Evolutionary conservation across 192 early-diverging fungal genomes (phyloP), one percentile per base, ranked within the genome.

Genomic region (Entomortierella lignicola): DNA sequence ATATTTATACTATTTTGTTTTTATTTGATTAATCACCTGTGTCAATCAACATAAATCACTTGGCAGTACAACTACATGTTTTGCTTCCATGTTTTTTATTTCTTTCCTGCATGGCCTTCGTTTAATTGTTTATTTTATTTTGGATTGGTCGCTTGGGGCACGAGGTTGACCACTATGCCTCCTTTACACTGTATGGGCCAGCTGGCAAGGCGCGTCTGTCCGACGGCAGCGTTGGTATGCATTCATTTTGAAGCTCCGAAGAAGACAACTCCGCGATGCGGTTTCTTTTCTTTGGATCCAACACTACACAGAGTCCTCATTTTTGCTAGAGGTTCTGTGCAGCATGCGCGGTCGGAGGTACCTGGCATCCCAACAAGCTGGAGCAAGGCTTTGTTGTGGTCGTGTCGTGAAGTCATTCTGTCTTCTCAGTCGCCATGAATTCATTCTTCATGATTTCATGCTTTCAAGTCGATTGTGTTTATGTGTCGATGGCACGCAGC

Each of bases 141-240:
- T n/a, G n/a, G n/a, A n/a, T n/a, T n/a, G n/a, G n/a, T n/a, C n/a
- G n/a, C n/a, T n/a, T 59, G 66, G 42, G 44, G 29, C 61, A 63
- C 70, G 44, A 56, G 59, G 69, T 71, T 71, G 69, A 71, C 60
- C 43, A 62, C 69, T 52, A 71, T 71, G 69, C 62, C 69, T 47
- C 42, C 25, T 26, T 63, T 43, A 51, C 70, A 64, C 47, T 21
- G 50, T 6, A 48, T 50, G 55, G 48, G 0, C 65, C 29, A 32
- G 52, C 29, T 50, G 61, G 41, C 61, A 64, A 23, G 26, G 41
- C 30, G 41, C 63, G 70, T 64, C 70, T 51, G 69, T 41, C 55
- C 39, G 21, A 64, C 70, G 61, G 12, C 56, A 55, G 12, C 56
- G 61, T 72, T 72, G 70, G 61, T 63, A 27, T 63, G 59, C 69